phyloP scores from a whole-genome alignment of 2,329 filamentous ascomycete genomes.

The Alternaria brassicicola region DNA sequence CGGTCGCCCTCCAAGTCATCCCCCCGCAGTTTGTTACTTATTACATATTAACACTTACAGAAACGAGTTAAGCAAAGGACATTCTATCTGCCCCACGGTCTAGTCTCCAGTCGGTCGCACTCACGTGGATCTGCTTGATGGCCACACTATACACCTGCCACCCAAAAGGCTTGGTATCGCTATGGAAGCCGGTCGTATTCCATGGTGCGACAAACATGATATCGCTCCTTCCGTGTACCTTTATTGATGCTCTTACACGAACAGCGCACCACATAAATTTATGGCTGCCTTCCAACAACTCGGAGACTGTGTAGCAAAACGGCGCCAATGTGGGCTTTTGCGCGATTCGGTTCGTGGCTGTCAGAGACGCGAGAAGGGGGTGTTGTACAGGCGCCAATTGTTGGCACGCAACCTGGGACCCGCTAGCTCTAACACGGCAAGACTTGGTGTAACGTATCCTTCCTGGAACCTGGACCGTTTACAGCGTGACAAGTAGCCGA shows the following conservation, averaged over 20 bases:
- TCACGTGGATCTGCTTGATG: slow-evolving; percentile 22
- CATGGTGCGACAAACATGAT: slow-evolving; percentile 13
- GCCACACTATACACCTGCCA: slow-evolving; percentile 13
- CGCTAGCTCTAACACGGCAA: slow-evolving; percentile 23
- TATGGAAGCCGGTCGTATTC: slow-evolving; percentile 3
- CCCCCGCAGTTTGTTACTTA: slow-evolving; percentile 25
- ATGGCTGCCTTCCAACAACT: slow-evolving; percentile 17
- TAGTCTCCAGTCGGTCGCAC: slow-evolving; percentile 16
- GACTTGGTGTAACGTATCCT: slow-evolving; percentile 27
- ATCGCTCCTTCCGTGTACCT: slow-evolving; percentile 5
- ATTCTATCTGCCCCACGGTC: slow-evolving; percentile 21
- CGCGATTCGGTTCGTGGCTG: slow-evolving; percentile 13
- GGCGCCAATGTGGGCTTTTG: slow-evolving; percentile 2
- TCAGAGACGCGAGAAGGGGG: slow-evolving; percentile 14
- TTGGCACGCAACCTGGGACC: slow-evolving; percentile 12
- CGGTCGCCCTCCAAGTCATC: slow-evolving; percentile 14
- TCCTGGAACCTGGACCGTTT: slow-evolving; percentile 21
- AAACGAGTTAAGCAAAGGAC: slow-evolving; percentile 21
- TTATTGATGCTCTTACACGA: slow-evolving; percentile 20
- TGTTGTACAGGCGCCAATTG: slow-evolving; percentile 22
- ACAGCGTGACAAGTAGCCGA: slow-evolving; percentile 26
- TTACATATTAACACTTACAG: slow-evolving; percentile 27
- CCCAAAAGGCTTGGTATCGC: slow-evolving; percentile 2
- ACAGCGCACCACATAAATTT: slow-evolving; percentile 8
- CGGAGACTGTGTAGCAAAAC: slow-evolving; percentile 2